Percentiles rank a stretch among this genome's conserved stretches.
phyloP scores from a whole-genome alignment of 768 basidiomycete species.

The Amylocystis lapponica region DNA sequence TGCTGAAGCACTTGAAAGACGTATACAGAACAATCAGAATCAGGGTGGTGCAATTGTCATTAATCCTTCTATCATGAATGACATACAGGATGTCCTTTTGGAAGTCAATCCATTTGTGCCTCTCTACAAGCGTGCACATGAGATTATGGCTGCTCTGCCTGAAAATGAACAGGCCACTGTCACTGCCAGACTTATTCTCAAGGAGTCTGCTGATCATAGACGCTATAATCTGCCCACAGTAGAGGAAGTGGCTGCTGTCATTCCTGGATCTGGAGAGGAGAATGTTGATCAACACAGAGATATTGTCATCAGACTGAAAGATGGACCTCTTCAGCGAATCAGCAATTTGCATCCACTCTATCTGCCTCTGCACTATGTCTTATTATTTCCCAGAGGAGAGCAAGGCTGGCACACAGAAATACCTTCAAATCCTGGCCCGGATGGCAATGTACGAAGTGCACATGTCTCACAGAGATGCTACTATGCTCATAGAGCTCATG shows the following conservation, averaged over 20 bases:
- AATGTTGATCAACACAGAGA: constrained; percentile 20
- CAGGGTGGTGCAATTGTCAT: no score
- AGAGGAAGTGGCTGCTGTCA: constrained; percentile 36
- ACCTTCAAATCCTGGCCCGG: neutral
- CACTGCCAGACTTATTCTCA: constrained; percentile 1
- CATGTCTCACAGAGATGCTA: constrained; percentile 26
- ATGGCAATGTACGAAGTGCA: constrained; percentile 2
- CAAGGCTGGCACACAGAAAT: constrained; percentile 32
- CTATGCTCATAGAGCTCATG: constrained; percentile 30
- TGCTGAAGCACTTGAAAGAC: constrained; percentile 23
- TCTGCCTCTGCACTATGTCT: constrained; percentile 34
- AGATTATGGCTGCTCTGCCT: constrained; percentile 4
- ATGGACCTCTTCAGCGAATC: constrained; percentile 25
- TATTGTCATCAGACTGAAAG: constrained; percentile 27
- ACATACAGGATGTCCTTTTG: constrained; percentile 9
- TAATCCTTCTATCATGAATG: constrained; percentile 4
- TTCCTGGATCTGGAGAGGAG: constrained; percentile 28
- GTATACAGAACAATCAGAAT: constrained; percentile 9
- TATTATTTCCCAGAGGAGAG: constrained; percentile 37
- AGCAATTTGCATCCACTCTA: constrained; percentile 32
- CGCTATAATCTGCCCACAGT: constrained; percentile 40
- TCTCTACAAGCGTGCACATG: constrained; percentile 9
- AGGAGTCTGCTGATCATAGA: constrained; percentile 22
- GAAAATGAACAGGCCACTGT: constrained; percentile 9
- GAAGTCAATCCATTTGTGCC: constrained; percentile 8